Conservation (phyloP, 176 grass and related monocot genomes). For the Tuctoria greenei region DNA sequence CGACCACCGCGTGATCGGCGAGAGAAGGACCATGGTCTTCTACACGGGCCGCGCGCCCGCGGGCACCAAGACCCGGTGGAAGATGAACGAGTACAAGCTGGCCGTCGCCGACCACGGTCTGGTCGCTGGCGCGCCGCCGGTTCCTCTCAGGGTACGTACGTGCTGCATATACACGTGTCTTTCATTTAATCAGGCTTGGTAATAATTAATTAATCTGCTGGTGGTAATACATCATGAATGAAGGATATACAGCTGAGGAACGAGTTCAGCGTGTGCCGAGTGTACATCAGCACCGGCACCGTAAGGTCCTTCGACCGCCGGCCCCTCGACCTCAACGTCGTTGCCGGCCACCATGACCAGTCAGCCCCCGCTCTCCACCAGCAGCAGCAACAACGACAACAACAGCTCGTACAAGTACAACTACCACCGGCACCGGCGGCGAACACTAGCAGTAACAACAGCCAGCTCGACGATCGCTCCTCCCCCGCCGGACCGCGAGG, state of each 20-base stretch:
- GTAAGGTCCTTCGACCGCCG: constrained; percentile 72
- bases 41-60: constrained; percentile 61
- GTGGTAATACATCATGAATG: no score
- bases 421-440: not conserved
- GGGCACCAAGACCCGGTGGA: constrained; percentile 62
- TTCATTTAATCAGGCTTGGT: not conserved
- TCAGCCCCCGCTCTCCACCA: not conserved
- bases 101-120: not conserved
- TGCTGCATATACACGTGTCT: no score
- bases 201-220: not conserved
- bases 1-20: constrained; percentile 38
- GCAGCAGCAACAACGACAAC: not conserved
- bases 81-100: constrained; percentile 96
- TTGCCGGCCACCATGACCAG: not conserved
- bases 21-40: constrained; percentile 86
- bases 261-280: constrained; percentile 68
- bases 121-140: not conserved
- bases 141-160: not conserved
- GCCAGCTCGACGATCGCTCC: not conserved
- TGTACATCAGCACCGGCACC: constrained; percentile 60
- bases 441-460: not conserved
- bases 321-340: constrained; percentile 16
- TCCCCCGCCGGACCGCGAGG: not conserved
- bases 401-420: not conserved
- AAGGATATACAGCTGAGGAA: constrained; percentile 44